Evolutionary conservation across 306 rosid species (phyloP).

Genomic region (Hippophae tibetana): DNA sequence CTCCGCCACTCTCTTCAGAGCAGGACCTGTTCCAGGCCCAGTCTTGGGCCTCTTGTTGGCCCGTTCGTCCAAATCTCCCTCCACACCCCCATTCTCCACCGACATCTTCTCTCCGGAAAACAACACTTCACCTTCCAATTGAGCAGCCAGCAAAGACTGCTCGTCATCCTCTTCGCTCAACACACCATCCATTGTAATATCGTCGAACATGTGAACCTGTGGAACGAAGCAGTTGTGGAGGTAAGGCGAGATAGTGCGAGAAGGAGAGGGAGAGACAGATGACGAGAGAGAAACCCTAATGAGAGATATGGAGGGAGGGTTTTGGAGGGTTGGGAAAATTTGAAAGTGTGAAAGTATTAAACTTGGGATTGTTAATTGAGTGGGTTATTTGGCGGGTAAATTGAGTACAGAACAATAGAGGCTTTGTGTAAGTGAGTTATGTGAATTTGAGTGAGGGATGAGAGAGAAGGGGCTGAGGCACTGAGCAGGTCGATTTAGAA

Average conservation of each 20-base stretch:
- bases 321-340: conserved; percentile 1
- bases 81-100: conserved; percentile 32
- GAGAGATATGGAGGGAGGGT: conserved; percentile 18
- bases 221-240: background rate
- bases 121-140: background rate
- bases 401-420: background rate
- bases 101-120: conserved; percentile 25
- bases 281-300: conserved; percentile 26
- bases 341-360: conserved; percentile 25
- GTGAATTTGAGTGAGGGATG: too few relatives aligned
- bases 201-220: background rate
- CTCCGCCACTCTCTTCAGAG: conserved; percentile 79
- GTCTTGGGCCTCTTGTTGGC: conserved; percentile 46
- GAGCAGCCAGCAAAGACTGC: background rate
- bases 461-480: too few relatives aligned
- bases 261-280: background rate
- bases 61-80: conserved; percentile 19
- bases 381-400: conserved; percentile 33
- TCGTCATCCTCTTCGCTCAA: conserved; percentile 9
- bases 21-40: conserved; percentile 13
- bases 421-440: background rate
- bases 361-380: conserved; percentile 6
- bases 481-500: too few relatives aligned
- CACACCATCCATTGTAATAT: conserved; percentile 21
- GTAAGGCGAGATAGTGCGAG: background rate